Percentiles rank a stretch among this genome's conserved stretches.
phyloP scores from a whole-genome alignment of 495 filamentous ascomycete genomes.

The Podospora appendiculata region DNA sequence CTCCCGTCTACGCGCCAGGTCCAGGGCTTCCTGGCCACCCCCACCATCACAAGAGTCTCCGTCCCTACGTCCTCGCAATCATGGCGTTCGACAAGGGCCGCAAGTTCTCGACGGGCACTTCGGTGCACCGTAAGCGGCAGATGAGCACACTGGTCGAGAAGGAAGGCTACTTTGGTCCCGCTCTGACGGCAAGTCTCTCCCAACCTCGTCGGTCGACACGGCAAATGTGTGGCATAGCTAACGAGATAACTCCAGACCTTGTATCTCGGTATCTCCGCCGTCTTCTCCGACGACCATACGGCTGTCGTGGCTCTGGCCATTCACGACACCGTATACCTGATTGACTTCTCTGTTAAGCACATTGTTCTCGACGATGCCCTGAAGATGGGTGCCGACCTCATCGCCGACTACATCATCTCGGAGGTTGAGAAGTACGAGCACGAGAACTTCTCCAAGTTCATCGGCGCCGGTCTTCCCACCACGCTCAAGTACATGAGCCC shows the following conservation, averaged over 20 bases:
- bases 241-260: slow-evolving; percentile 38
- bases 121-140: slow-evolving; percentile 36
- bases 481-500: slow-evolving; percentile 47
- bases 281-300: slow-evolving; percentile 39
- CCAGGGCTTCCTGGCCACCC: background rate
- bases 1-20: too few relatives aligned
- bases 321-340: slow-evolving; percentile 70
- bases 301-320: slow-evolving; percentile 58
- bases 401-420: slow-evolving; percentile 47
- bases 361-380: slow-evolving; percentile 31
- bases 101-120: slow-evolving; percentile 34
- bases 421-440: slow-evolving; percentile 51
- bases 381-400: slow-evolving; percentile 32
- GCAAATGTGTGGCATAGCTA: background rate
- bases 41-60: slow-evolving; percentile 9
- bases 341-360: slow-evolving; percentile 62
- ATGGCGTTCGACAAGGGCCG: slow-evolving; percentile 32
- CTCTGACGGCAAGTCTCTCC: slow-evolving; percentile 34
- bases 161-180: slow-evolving; percentile 36
- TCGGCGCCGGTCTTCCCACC: slow-evolving; percentile 53
- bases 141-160: slow-evolving; percentile 34
- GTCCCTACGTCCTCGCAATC: slow-evolving; percentile 15
- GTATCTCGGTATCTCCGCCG: slow-evolving; percentile 55
- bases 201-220: background rate
- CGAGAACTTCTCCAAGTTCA: slow-evolving; percentile 57